Evolutionary conservation across 2,329 filamentous ascomycete species (phyloP).

Genomic region (Fusarium duplospermum): DNA sequence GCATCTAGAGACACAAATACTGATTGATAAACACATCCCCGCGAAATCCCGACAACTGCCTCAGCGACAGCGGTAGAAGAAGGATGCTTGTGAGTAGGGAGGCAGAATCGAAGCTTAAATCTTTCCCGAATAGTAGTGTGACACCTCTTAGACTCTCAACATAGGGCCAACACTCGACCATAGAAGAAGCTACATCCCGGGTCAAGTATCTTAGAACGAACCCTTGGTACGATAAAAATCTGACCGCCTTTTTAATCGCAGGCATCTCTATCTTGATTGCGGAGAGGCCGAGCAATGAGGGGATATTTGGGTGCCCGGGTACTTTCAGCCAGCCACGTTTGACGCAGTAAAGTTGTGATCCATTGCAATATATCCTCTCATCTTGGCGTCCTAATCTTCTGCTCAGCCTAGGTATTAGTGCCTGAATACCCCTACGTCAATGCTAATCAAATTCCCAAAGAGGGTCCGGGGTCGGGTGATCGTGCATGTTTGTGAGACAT

Average conservation of each 20-base stretch:
- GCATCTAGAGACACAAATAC: neutral
- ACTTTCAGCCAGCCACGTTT: neutral
- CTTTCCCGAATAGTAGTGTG: neutral
- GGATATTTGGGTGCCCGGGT: no score
- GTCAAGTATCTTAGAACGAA: no score
- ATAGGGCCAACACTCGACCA: no score
- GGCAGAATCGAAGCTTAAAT: neutral
- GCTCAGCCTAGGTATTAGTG: neutral
- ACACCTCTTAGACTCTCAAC: neutral
- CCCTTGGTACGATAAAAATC: no score
- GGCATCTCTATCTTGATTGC: no score
- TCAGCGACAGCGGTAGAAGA: neutral
- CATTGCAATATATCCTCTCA: conserved; percentile 13
- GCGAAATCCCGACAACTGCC: neutral
- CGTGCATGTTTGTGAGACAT: neutral
- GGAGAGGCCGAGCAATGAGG: no score
- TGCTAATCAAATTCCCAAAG: conserved; percentile 10
- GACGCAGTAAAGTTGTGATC: no score
- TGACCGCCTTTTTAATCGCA: no score
- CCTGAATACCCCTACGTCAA: neutral
- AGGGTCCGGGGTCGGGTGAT: neutral
- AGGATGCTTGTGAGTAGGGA: neutral
- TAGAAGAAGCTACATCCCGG: no score
- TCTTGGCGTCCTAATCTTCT: neutral
- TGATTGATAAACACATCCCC: neutral